These are phyloP conservation scores for Thermomyces lanuginosus DNA, from an alignment of 2,329 filamentous ascomycete genomes.

Conservation along the genomic window DNA sequence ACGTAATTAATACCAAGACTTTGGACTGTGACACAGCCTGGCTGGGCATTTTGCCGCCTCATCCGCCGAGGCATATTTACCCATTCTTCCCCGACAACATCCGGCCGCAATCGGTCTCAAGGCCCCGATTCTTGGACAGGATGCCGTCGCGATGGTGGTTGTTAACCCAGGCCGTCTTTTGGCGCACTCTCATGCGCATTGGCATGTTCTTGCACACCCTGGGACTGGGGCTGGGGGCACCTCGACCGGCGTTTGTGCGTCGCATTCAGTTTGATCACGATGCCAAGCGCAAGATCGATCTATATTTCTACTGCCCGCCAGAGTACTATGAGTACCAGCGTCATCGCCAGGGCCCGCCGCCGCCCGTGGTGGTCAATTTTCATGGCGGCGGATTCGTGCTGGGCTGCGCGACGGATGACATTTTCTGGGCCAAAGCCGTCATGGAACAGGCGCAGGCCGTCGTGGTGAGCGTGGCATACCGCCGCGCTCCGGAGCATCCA, in stretches of 20 bases:
- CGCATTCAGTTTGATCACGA: slow-evolving; percentile 34
- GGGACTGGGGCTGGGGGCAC: slow-evolving; percentile 41
- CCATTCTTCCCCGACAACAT: no score
- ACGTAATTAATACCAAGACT: no score
- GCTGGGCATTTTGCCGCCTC: no score
- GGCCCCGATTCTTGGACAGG: no score
- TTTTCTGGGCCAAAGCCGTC: slow-evolving; percentile 41
- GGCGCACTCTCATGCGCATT: slow-evolving; percentile 51
- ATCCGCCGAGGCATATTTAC: no score
- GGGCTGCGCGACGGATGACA: slow-evolving; percentile 44
- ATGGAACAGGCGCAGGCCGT: slow-evolving; percentile 41
- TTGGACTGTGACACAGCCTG: no score
- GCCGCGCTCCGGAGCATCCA: slow-evolving; percentile 43
- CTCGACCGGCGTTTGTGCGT: slow-evolving; percentile 42
- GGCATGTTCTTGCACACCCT: slow-evolving; percentile 53
- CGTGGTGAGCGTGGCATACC: slow-evolving; percentile 45
- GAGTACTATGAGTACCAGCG: slow-evolving; percentile 15
- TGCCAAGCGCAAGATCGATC: slow-evolving; percentile 31
- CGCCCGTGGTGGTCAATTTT: slow-evolving; percentile 46
- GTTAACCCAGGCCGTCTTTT: slow-evolving; percentile 46
- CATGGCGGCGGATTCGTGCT: slow-evolving; percentile 49
- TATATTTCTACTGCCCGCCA: slow-evolving; percentile 46
- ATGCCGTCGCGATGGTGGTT: slow-evolving; percentile 41
- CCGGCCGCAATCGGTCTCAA: no score
- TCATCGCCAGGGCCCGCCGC: slow-evolving; percentile 22